Percentiles rank a stretch among this genome's conserved stretches.
These are phyloP conservation scores for Annona squamosa DNA, from an alignment of 164 flowering plant species.

Conservation along the genomic window DNA sequence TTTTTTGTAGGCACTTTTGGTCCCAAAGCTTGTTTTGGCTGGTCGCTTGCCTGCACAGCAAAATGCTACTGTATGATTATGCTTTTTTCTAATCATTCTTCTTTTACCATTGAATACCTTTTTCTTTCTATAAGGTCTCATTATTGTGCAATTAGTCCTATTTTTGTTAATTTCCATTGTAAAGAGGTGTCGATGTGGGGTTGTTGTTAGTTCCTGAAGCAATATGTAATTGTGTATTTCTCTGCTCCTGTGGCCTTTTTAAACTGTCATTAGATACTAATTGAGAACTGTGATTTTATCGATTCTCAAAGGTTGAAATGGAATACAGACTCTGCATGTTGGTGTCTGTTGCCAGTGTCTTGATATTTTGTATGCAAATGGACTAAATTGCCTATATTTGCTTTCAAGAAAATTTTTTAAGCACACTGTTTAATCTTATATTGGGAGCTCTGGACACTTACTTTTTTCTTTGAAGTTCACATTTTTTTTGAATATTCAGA, in stretches of 20 bases:
- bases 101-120: background rate
- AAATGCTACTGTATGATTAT: constrained; percentile 83
- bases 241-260: background rate
- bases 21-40: constrained; percentile 91
- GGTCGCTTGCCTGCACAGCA: constrained; percentile 98
- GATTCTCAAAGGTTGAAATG: no score
- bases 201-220: background rate
- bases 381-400: no score
- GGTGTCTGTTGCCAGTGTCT: no score
- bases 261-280: background rate
- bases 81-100: background rate
- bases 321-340: no score
- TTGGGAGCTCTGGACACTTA: no score
- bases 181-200: background rate
- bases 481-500: no score
- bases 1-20: constrained; percentile 61
- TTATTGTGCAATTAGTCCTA: background rate
- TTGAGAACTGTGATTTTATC: background rate
- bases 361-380: no score
- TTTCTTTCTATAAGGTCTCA: background rate
- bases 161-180: background rate
- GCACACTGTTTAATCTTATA: no score
- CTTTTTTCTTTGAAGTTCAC: no score
- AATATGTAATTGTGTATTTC: background rate
- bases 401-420: no score